Conservation (phyloP, 1,284 basidiomycete genomes). For the Microbotryum intermedium region DNA sequence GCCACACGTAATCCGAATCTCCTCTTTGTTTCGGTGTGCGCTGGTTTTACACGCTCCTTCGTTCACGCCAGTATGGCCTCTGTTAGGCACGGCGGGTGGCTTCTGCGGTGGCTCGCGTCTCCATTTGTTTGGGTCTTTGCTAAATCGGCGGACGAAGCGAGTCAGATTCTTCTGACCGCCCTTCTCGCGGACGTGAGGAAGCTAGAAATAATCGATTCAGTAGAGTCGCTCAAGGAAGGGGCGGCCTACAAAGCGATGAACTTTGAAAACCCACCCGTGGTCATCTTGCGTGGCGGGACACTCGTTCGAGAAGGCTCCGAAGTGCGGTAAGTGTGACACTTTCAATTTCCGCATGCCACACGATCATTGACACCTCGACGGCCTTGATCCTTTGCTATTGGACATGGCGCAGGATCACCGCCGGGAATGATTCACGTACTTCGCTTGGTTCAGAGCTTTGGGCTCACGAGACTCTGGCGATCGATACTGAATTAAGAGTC, state of each 20-base stretch:
- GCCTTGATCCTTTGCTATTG: neutral
- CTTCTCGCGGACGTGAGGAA: conserved; percentile 7
- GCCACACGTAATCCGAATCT: neutral
- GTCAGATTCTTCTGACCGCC: conserved; percentile 13
- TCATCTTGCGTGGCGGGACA: conserved; percentile 1
- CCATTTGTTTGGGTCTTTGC: conserved; percentile 24
- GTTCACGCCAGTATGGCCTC: neutral
- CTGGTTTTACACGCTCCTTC: conserved; percentile 16
- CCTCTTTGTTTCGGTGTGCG: conserved; percentile 16
- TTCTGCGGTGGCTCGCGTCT: neutral
- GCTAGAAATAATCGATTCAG: neutral
- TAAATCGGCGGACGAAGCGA: conserved; percentile 14
- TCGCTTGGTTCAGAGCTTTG: neutral
- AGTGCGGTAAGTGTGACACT: conserved; percentile 9
- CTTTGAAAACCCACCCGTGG: no score
- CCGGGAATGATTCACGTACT: neutral
- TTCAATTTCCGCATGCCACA: neutral
- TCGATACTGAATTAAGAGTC: no score
- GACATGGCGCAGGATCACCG: neutral
- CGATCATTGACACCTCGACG: neutral
- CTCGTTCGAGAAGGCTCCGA: conserved; percentile 24
- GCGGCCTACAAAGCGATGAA: no score
- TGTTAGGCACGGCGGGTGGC: no score
- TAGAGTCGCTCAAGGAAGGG: no score
- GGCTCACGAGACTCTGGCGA: neutral